Base-by-base conservation (phyloP, 2,329 filamentous ascomycete genomes). In the Pezicula rhizophila region DNA sequence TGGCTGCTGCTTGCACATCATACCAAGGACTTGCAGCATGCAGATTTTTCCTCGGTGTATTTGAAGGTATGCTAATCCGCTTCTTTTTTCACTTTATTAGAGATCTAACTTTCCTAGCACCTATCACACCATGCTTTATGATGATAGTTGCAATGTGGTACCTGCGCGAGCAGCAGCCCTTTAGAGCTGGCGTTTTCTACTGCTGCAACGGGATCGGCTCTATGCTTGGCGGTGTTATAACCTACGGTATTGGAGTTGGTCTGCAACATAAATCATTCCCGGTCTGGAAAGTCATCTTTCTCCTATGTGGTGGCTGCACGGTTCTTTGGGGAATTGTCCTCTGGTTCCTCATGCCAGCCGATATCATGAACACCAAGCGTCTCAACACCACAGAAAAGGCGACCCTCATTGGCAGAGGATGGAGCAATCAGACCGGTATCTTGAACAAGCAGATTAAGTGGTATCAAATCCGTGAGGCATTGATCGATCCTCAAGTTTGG, bases 81-180 rank as follows among this genome's bases (percentile, higher is more conserved):
- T 70, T n/a, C n/a, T 26, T 66, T 79, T 39, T 42, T 20, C 20
- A 25, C 2, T n/a, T 8, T 15, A 20, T 15, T 3, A 42, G 35
- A 23, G 3, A 42, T 42, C 40, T 42, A 38, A 38, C 35, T 6
- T 38, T 10, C 8, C 8, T 17, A 38, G 76, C 78, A 41, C 79
- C 81, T 0, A 80, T 86, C 2, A 84, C 80, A 1, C 84, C 84
- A 0, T 81, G 81, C 0, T 86, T 85, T 56, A 78, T 80, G 0
- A 70, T 87, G 2, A 73, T 87, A 55, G 85, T 82, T 2, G 77
- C 71, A 5, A 79, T 84, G 66, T 87, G 83, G 82, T 87, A 85
- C 58, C 85, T 83, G 1, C 82, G 82, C 61, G 72, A 73, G 47
- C 82, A 87, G 60, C 82, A 86, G 64, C 79, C 78, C 2, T 69